A percentile compares a stretch with the other conserved stretches of the same genome.
Conservation (phyloP, 352 stramenopile species). For the Globisporangium spinosum region DNA sequence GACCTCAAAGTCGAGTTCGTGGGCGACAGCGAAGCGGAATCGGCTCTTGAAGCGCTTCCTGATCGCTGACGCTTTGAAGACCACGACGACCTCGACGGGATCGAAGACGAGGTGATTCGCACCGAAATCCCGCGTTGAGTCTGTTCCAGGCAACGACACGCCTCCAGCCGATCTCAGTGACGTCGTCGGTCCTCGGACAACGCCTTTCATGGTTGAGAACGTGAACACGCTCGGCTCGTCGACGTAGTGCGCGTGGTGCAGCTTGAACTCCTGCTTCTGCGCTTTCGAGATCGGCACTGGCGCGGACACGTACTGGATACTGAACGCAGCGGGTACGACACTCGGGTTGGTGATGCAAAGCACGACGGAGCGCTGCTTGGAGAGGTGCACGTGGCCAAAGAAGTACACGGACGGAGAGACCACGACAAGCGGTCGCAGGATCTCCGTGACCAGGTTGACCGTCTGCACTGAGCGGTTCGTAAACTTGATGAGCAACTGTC, state of each 20-base stretch:
- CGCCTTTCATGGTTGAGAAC: conserved; percentile 38
- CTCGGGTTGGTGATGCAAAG: conserved; percentile 66
- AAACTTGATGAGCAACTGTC: conserved; percentile 64
- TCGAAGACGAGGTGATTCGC: conserved; percentile 35
- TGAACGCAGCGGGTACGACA: conserved; percentile 47
- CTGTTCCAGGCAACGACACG: conserved; percentile 27
- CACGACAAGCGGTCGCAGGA: conserved; percentile 51
- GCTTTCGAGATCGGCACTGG: conserved; percentile 49
- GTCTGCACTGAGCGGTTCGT: conserved; percentile 61
- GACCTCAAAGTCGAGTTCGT: conserved; percentile 65
- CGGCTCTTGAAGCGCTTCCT: conserved; percentile 50
- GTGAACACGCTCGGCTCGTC: conserved; percentile 65
- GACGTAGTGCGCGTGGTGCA: conserved; percentile 46
- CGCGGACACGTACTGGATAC: conserved; percentile 49
- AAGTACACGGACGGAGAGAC: conserved; percentile 61
- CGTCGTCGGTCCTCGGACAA: conserved; percentile 52
- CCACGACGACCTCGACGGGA: conserved; percentile 41
- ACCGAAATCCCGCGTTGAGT: conserved; percentile 37
- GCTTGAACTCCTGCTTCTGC: conserved; percentile 48
- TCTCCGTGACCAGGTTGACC: conserved; percentile 38
- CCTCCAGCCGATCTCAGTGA: conserved; percentile 49
- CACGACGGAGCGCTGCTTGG: conserved; percentile 33
- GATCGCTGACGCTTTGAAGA: conserved; percentile 40
- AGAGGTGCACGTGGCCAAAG: conserved; percentile 66
- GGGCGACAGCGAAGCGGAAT: conserved; percentile 62